phyloP scores from a whole-genome alignment of 148 eudicot species.

The Rhododendron ferrugineum region DNA sequence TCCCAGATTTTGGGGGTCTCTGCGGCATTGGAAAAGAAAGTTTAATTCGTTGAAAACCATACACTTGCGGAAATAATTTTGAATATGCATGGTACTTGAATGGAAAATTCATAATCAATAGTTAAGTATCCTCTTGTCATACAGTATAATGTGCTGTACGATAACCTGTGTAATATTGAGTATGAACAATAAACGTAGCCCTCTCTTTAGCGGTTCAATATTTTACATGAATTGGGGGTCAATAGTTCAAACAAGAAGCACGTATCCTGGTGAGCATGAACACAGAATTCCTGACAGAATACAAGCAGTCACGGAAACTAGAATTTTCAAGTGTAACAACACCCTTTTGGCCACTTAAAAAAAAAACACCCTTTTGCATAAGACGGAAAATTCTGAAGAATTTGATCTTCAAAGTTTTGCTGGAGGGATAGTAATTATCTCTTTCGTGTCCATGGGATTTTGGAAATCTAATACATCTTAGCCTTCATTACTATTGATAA shows the following conservation, averaged over 20 bases:
- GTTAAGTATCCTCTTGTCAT: not conserved
- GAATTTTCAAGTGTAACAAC: not conserved
- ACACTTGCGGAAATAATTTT: too few species aligned
- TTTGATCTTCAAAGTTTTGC: not conserved
- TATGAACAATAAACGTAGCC: not conserved
- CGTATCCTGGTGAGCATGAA: not conserved
- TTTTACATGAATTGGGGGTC: not conserved
- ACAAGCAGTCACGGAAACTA: not conserved
- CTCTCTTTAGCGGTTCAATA: not conserved
- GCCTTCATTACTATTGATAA: not conserved
- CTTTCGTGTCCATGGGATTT: not conserved
- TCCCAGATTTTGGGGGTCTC: not conserved
- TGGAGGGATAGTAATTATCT: not conserved
- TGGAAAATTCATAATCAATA: too few species aligned
- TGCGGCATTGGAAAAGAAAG: not conserved
- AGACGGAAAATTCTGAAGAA: not conserved
- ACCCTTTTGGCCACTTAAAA: not conserved
- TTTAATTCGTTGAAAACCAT: too few species aligned
- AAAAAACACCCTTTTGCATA: not conserved
- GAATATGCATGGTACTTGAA: too few species aligned
- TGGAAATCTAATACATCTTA: not conserved
- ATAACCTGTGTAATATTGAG: not conserved
- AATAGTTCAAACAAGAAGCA: not conserved
- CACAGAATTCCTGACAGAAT: not conserved
- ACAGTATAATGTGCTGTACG: not conserved